Evolutionary conservation across 2,329 filamentous ascomycete species (phyloP), one percentile per base, ranked within the genome.

Genomic region (Ascochyta fabae): DNA sequence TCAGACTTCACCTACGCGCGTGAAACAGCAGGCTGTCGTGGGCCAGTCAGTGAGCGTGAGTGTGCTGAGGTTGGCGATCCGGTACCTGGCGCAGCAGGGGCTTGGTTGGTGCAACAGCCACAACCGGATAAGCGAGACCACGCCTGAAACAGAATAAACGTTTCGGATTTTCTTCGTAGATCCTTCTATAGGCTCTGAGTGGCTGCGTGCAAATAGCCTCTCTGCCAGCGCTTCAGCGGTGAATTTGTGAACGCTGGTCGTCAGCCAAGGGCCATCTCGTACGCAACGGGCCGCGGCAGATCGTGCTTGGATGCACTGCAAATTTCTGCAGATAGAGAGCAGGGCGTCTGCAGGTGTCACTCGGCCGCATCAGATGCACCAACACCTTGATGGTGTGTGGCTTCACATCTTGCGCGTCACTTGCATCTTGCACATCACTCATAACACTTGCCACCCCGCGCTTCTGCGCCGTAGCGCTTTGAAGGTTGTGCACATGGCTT

Each of bases 21-120:
- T 72, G 71, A 74, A 74, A 74, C 71, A 70, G 50, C 62, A 65
- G 58, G 61, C 56, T 53, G 58, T 50, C 56, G 60, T 62, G 57
- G 63, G 54, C 69, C 69, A 72, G 68, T 71, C 40, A 59, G 53
- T 62, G 64, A 53, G 41, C 50, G 65, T 60, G 57, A 64, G 43
- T 46, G 64, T 64, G 64, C 53, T 61, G 65, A 63, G 41, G 64
- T 62, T 64, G 64, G 57, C 66, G 65, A 68, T 66, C 56, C 64
- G 63, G 62, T 65, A 48, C 64, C 64, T 64, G 66, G 53, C 54
- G 44, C 39, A 35, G 47, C 61, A 58, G 55, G 64, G 60, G 48
- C 60, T 29, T 61, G 48, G 56, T 46, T 64, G 62, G 61, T 46
- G 27, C 45, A 46, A 64, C 46, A 62, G 68, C 70, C 64, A 69